Base-by-base conservation (phyloP, 2,329 filamentous ascomycete genomes). In the Dothideomycetes sp. region DNA sequence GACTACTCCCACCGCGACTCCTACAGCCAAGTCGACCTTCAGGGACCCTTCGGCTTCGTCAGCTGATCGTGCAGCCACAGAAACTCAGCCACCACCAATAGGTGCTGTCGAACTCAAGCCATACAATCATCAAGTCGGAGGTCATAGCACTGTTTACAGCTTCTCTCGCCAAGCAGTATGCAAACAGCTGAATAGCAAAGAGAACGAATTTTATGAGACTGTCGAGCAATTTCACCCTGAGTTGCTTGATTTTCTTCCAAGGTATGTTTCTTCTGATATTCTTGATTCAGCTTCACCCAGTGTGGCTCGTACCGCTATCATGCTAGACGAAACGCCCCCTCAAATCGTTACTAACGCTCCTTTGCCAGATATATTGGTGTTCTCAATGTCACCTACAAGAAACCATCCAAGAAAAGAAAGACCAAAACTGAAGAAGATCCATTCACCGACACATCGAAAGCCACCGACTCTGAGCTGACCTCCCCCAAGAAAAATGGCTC, bases 141-240 rank as follows among this genome's bases (percentile, higher is more conserved):
- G 91, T 1, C 91, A 98, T 59, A 95, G 87, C 5, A 95, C 89
- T 0, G 75, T 98, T 27, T 98, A 94, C 74, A 81, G 89, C 31
- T 96, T 98, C 57, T 96, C 91, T 14, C 80, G 86, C 49, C 77
- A 88, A 52, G 91, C 91, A 41, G 88, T 98, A 9, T 98, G 91
- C 70, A 98, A 98, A 63, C 87, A 95, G 63, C 74, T 98, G 55
- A 98, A 94, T 61, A 98, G 94, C 59, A 77, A 89, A 54, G 91
- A 98, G 58, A 98, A 98, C 61, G 86, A 94, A 63, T 98, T 98
- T 58, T 98, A 98, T 61, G 91, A 98, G 63, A 91, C 81, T 40
- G 85, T 96, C 52, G 91, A 98, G 66, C 79, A 77, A 53, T 78
- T 85, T 49, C 89, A 98, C 61, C 84, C 87, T 47, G 83, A 94